Conservation (phyloP, 192 early-diverging fungal genomes). For the Diversispora epigaea region DNA sequence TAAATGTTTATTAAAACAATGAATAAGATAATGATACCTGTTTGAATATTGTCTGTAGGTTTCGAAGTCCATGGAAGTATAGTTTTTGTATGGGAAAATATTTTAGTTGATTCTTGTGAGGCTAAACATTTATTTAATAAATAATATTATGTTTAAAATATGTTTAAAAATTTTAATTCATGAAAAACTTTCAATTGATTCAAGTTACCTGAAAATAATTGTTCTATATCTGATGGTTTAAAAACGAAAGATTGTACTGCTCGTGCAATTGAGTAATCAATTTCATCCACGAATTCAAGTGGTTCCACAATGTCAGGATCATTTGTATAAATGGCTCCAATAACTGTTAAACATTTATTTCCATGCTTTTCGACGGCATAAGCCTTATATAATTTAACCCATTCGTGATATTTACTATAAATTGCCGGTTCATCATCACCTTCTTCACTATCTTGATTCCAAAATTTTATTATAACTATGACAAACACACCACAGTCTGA, state of each 20-base stretch:
- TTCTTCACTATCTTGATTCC: background rate
- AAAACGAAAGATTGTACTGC: background rate
- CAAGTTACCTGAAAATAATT: background rate
- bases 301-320: background rate
- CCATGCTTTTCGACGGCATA: conserved; percentile 17
- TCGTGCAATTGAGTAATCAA: background rate
- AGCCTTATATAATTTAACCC: conserved; percentile 4
- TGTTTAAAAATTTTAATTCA: background rate
- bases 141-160: background rate
- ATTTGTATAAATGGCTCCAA: conserved; percentile 1
- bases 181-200: too few species aligned
- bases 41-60: too few species aligned
- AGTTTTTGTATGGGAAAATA: too few species aligned
- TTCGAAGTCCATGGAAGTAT: too few species aligned
- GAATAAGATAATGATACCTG: too few species aligned
- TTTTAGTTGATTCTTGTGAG: too few species aligned
- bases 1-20: background rate
- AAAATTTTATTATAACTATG: background rate
- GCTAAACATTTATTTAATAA: too few species aligned
- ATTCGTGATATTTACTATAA: background rate
- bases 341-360: conserved; percentile 13
- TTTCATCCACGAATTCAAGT: conserved; percentile 12
- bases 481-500: conserved; percentile 5
- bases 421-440: background rate
- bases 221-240: background rate